Evolutionary conservation across 352 stramenopile species (phyloP), one percentile per base, ranked within the genome.

Genomic region (Halophytophthora batemanensis): DNA sequence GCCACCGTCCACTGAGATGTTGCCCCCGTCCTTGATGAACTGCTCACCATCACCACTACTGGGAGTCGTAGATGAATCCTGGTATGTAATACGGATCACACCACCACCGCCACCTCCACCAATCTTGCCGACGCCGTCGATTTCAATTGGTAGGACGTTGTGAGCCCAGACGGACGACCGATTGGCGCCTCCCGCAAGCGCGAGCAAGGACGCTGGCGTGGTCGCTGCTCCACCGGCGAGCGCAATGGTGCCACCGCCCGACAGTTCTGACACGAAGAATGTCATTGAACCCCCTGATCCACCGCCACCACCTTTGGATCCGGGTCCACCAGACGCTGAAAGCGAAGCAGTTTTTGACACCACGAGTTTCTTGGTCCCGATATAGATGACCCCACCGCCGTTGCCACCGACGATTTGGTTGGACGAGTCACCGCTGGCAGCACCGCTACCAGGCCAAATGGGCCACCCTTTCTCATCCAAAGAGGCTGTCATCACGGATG

Each of bases 331-430:
- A 34, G 64, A 58, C 6, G 71, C 81, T 54, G 64, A 83, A 18
- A 94, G 59, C 3, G 46, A 64, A 3, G 73, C 71, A 10, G 40
- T 28, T 43, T 78, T 77, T 28, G 40, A 55, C 15, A 94, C 56
- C 5, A 64, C 51, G 3, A 94, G 61, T 14, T 68, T 71, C 45
- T 66, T 73, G 1, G 79, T 69, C 0, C 69, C 59, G 38, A 94
- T 58, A 59, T 90, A 84, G 21, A 94, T 69, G 11, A 94, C 51
- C 12, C 84, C 84, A 36, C 84, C 84, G 7, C 84, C 84, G 47
- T 61, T 78, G 2, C 82, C 84, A 13, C 81, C 84, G 42, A 60
- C 70, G n/a, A 89, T 56, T 15, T 69, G 64, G 34, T 74, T 71
- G 1, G 73, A 64, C 5, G 56, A 75, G 28, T 85, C 74, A 19